Percentiles rank a stretch among this genome's conserved stretches.
Evolutionary conservation across 495 filamentous ascomycete genomes (phyloP).

Genomic region (Xylaria sp.): DNA sequence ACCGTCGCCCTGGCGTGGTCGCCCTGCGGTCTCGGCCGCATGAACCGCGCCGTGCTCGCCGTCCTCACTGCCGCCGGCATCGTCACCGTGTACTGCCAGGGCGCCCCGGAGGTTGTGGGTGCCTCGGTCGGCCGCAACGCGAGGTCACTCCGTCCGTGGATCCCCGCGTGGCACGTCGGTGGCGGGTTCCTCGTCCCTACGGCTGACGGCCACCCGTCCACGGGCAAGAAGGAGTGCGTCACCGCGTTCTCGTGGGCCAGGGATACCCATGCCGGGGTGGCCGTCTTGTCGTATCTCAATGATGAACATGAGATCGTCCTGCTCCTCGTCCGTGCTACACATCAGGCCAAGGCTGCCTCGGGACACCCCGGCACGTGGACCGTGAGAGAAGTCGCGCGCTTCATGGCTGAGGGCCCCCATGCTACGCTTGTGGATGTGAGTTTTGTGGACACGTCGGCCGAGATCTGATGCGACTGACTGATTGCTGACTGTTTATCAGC

Average conservation of each 20-base stretch:
- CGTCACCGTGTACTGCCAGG: constrained; percentile 54
- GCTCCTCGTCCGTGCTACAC: constrained; percentile 46
- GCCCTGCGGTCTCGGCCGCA: constrained; percentile 52
- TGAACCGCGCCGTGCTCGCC: constrained; percentile 51
- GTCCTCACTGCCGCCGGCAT: constrained; percentile 49
- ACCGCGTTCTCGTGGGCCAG: constrained; percentile 53
- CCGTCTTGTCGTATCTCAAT: constrained; percentile 52
- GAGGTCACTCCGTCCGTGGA: constrained; percentile 36
- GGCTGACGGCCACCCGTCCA: constrained; percentile 26
- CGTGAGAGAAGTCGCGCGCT: constrained; percentile 51
- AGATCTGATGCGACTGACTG: background rate
- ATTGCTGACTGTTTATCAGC: constrained; percentile 22
- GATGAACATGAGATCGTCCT: constrained; percentile 52
- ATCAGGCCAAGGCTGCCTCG: constrained; percentile 28
- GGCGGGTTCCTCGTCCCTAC: constrained; percentile 53
- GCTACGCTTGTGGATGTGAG: constrained; percentile 39
- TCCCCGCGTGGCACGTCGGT: constrained; percentile 53
- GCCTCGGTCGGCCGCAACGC: constrained; percentile 28
- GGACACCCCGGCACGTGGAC: constrained; percentile 46
- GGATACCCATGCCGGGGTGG: constrained; percentile 46
- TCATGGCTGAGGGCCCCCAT: constrained; percentile 53
- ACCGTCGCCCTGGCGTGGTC: constrained; percentile 54
- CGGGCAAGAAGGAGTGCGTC: constrained; percentile 50
- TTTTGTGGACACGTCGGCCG: background rate
- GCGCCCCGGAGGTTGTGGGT: constrained; percentile 35